Conservation (phyloP, 225 moss, liverwort and hornwort genomes). For the Bryum argenteum region DNA sequence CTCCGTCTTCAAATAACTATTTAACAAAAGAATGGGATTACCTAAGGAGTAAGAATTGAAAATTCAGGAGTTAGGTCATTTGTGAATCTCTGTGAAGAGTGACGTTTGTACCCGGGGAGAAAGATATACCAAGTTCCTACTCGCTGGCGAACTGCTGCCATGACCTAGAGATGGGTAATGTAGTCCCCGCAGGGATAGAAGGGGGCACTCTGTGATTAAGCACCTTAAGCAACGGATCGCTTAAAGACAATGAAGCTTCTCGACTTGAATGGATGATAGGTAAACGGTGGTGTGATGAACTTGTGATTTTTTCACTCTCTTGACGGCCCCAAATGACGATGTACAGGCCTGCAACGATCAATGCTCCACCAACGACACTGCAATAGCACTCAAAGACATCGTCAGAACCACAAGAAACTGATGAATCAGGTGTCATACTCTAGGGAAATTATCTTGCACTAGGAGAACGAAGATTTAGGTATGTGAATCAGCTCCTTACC, state of each 20-base stretch:
- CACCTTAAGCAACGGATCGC: constrained; percentile 89
- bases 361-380: constrained; percentile 75
- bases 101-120: constrained; percentile 17
- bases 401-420: background rate
- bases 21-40: constrained; percentile 23
- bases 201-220: constrained; percentile 69
- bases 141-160: constrained; percentile 47
- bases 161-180: constrained; percentile 49
- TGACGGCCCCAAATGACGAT: constrained; percentile 84
- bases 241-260: constrained; percentile 53
- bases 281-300: constrained; percentile 41
- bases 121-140: constrained; percentile 34
- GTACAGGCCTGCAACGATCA: constrained; percentile 75
- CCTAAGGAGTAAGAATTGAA: constrained; percentile 8
- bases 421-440: constrained; percentile 10
- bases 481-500: constrained; percentile 49
- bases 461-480: constrained; percentile 1
- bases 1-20: background rate
- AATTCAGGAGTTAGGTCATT: background rate
- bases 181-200: constrained; percentile 51
- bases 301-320: constrained; percentile 56
- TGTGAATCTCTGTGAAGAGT: constrained; percentile 12
- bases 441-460: constrained; percentile 4
- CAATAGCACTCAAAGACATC: constrained; percentile 31
- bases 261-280: constrained; percentile 39